phyloP scores from a whole-genome alignment of 495 filamentous ascomycete genomes.

The Corynascus novoguineensis region DNA sequence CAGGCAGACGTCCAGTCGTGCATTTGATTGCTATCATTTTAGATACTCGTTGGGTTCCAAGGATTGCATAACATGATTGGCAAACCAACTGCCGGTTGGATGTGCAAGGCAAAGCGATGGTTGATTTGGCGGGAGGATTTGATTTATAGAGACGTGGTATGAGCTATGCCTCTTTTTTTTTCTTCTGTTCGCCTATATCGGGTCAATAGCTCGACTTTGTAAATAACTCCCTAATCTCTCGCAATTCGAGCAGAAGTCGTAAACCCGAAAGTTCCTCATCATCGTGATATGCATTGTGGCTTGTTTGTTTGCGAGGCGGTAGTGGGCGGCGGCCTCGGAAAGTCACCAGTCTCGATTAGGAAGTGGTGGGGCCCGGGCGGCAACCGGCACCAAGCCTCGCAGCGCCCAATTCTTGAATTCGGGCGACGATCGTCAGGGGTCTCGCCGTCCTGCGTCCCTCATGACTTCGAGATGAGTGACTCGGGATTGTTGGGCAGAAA shows the following conservation, averaged over 20 bases:
- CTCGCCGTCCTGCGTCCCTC: not conserved
- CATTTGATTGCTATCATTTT: not conserved
- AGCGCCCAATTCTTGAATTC: not conserved
- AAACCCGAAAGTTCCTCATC: not conserved
- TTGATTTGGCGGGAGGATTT: not conserved
- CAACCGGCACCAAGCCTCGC: too few species aligned
- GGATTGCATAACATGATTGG: not conserved
- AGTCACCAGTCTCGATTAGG: too few species aligned
- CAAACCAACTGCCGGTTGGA: slow-evolving; percentile 2
- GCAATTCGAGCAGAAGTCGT: slow-evolving; percentile 5
- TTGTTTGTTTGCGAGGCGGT: not conserved
- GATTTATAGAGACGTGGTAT: not conserved
- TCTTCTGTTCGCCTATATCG: not conserved
- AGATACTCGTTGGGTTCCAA: not conserved
- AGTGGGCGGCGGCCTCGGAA: too few species aligned
- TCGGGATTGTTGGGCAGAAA: slow-evolving; percentile 5
- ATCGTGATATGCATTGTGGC: not conserved
- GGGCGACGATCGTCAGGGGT: not conserved
- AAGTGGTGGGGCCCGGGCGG: too few species aligned
- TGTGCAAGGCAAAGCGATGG: not conserved
- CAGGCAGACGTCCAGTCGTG: not conserved
- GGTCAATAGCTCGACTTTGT: not conserved
- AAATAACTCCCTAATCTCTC: slow-evolving; percentile 11
- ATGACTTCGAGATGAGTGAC: not conserved
- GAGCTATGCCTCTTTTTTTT: not conserved